Conservation (phyloP, 768 basidiomycete species). For the Tylopilus vinaceipallidus region DNA sequence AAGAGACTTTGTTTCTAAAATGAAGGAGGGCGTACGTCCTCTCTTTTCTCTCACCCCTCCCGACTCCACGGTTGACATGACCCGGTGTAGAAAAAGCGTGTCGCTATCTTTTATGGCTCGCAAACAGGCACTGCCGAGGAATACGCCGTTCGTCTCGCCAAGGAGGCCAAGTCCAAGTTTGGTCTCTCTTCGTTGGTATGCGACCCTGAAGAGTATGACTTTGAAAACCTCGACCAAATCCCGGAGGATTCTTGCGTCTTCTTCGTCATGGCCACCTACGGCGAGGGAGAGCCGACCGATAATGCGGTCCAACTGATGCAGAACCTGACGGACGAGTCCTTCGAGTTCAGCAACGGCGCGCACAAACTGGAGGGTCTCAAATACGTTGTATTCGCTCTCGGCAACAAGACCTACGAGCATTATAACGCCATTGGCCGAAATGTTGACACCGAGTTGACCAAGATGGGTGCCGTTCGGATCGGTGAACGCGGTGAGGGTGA, state of each 20-base stretch:
- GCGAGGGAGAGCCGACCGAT: slow-evolving; percentile 98
- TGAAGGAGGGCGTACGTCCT: slow-evolving; percentile 81
- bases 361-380: slow-evolving; percentile 80
- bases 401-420: slow-evolving; percentile 93
- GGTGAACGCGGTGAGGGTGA: slow-evolving; percentile 95
- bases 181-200: slow-evolving; percentile 95
- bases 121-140: slow-evolving; percentile 99
- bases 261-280: slow-evolving; percentile 98
- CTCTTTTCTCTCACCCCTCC: slow-evolving; percentile 2
- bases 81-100: slow-evolving; percentile 95
- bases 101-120: slow-evolving; percentile 97
- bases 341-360: slow-evolving; percentile 81
- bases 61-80: slow-evolving; percentile 3
- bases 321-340: slow-evolving; percentile 82
- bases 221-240: slow-evolving; percentile 89
- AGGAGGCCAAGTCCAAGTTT: slow-evolving; percentile 96
- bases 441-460: slow-evolving; percentile 68
- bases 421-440: slow-evolving; percentile 88
- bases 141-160: slow-evolving; percentile 94
- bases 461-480: slow-evolving; percentile 82
- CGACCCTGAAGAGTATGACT: slow-evolving; percentile 98
- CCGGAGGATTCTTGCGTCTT: slow-evolving; percentile 86
- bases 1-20: slow-evolving; percentile 91
- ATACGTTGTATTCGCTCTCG: slow-evolving; percentile 93
- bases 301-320: slow-evolving; percentile 95